phyloP scores from a whole-genome alignment of 1,139 yeast species.

The Candida sanyaensis region DNA sequence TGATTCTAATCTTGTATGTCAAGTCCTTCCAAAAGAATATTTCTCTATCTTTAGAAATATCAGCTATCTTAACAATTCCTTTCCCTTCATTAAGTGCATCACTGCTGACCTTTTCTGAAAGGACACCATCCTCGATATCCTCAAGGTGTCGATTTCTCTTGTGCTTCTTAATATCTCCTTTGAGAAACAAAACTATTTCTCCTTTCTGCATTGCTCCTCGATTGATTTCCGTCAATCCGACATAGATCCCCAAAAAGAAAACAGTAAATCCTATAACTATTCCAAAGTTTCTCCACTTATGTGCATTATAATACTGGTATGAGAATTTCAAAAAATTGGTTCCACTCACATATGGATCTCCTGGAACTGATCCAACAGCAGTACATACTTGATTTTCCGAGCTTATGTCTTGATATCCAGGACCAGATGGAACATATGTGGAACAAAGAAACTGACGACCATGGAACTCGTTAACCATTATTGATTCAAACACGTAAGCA shows the following conservation, averaged over 20 bases:
- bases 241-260: conserved; percentile 56
- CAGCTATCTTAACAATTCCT: background rate
- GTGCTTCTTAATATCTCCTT: conserved; percentile 12
- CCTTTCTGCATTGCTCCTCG: conserved; percentile 83
- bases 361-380: conserved; percentile 65
- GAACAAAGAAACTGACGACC: conserved; percentile 51
- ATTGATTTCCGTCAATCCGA: conserved; percentile 61
- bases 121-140: conserved; percentile 8
- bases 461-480: conserved; percentile 58
- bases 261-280: conserved; percentile 58
- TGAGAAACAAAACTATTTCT: conserved; percentile 66
- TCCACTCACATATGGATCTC: conserved; percentile 57
- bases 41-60: conserved; percentile 23
- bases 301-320: conserved; percentile 52
- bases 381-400: conserved; percentile 52
- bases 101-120: conserved; percentile 2
- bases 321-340: conserved; percentile 51
- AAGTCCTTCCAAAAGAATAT: conserved; percentile 82
- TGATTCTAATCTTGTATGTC: conserved; percentile 71
- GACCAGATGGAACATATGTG: conserved; percentile 49
- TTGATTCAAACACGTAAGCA: conserved; percentile 55
- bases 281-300: conserved; percentile 87
- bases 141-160: conserved; percentile 4
- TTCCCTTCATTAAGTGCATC: conserved; percentile 35
- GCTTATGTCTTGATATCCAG: conserved; percentile 27